phyloP scores from a whole-genome alignment of 176 grass and related monocot species.

The Avena atlantica region DNA sequence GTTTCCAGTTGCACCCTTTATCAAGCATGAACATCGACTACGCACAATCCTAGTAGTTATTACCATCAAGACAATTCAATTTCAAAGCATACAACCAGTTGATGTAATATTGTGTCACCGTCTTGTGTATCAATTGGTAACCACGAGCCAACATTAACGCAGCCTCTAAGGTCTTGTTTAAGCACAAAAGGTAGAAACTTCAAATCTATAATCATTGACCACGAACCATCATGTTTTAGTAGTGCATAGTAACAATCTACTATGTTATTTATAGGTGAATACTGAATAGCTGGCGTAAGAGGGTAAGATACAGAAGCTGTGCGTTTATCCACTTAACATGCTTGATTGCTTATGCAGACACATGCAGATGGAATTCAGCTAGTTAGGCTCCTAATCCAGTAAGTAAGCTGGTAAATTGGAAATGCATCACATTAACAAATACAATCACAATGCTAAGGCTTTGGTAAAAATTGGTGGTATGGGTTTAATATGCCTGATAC shows the following conservation, averaged over 20 bases:
- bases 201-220: neutral
- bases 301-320: neutral
- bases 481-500: too few species aligned
- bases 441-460: neutral
- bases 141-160: neutral
- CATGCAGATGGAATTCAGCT: neutral
- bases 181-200: neutral
- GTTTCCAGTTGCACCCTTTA: neutral
- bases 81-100: neutral
- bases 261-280: neutral
- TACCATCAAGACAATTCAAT: neutral
- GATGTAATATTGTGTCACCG: neutral
- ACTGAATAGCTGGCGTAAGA: neutral
- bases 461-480: too few species aligned
- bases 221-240: neutral
- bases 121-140: too few species aligned
- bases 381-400: neutral
- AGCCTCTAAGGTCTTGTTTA: neutral
- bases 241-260: neutral
- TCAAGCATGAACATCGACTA: neutral
- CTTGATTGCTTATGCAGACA: neutral
- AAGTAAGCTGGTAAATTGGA: neutral
- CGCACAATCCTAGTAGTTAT: neutral
- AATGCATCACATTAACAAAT: neutral
- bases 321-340: neutral